phyloP scores from a whole-genome alignment of 2,329 filamentous ascomycete genomes.

The Ascochyta koolunga region DNA sequence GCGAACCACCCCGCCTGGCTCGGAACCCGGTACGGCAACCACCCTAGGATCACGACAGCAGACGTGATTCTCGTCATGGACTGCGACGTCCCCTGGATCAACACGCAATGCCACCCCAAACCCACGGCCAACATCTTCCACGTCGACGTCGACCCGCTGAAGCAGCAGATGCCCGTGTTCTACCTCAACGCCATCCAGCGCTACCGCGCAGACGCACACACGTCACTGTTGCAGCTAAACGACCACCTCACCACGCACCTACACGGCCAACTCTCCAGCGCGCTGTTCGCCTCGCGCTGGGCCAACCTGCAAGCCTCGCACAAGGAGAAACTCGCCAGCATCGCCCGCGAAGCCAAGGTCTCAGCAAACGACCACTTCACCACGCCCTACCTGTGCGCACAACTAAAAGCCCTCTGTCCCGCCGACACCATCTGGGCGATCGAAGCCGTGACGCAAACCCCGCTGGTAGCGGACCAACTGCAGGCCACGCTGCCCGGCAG shows the following conservation, averaged over 20 bases:
- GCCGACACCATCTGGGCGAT: slow-evolving; percentile 75
- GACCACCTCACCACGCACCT: slow-evolving; percentile 59
- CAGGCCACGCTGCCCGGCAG: slow-evolving; percentile 70
- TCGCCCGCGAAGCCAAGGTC: slow-evolving; percentile 65
- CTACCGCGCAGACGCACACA: slow-evolving; percentile 59
- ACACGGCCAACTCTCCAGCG: slow-evolving; percentile 48
- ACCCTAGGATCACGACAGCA: slow-evolving; percentile 74
- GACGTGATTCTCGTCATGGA: slow-evolving; percentile 87
- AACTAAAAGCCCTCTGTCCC: slow-evolving; percentile 64
- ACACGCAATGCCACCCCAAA: slow-evolving; percentile 70
- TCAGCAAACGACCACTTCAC: slow-evolving; percentile 69
- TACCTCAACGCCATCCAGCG: slow-evolving; percentile 61
- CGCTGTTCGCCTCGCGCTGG: slow-evolving; percentile 56
- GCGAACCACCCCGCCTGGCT: slow-evolving; percentile 62
- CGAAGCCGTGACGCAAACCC: slow-evolving; percentile 77
- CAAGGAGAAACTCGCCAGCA: slow-evolving; percentile 62
- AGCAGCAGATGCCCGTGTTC: slow-evolving; percentile 65
- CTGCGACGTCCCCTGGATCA: slow-evolving; percentile 93
- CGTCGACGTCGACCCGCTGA: slow-evolving; percentile 70
- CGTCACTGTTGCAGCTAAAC: slow-evolving; percentile 72
- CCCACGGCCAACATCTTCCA: slow-evolving; percentile 65
- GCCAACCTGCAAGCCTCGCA: slow-evolving; percentile 64
- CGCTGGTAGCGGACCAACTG: slow-evolving; percentile 72
- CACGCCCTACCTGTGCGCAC: slow-evolving; percentile 62
- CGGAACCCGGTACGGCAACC: slow-evolving; percentile 73